These are phyloP conservation scores for Hypomontagnella submonticulosa DNA, from an alignment of 495 filamentous ascomycete genomes.

Conservation along the genomic window DNA sequence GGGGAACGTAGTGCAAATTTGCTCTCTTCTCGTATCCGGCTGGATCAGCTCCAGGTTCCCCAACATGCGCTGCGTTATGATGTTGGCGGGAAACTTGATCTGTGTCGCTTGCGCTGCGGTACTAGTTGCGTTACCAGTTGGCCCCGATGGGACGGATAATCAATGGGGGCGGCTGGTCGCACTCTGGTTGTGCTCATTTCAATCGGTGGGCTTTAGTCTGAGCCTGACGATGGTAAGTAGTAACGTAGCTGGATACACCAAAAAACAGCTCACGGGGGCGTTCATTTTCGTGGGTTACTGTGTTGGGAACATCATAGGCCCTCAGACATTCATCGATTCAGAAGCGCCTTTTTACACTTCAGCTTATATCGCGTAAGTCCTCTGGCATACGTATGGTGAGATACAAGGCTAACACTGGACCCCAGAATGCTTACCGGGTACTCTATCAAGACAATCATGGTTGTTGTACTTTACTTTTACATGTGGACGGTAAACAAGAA, in stretches of 20 bases:
- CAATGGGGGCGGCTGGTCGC: constrained; percentile 66
- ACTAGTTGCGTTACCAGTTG: constrained; percentile 46
- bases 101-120: constrained; percentile 54
- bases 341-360: constrained; percentile 65
- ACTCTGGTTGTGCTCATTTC: constrained; percentile 55
- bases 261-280: constrained; percentile 65
- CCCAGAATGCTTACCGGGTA: constrained; percentile 63
- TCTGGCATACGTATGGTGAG: neutral
- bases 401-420: neutral
- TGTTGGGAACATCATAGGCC: constrained; percentile 66
- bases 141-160: constrained; percentile 52
- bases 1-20: constrained; percentile 53
- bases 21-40: constrained; percentile 51
- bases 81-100: constrained; percentile 54
- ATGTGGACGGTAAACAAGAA: constrained; percentile 66
- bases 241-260: constrained; percentile 67
- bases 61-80: constrained; percentile 53
- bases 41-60: constrained; percentile 54
- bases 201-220: constrained; percentile 56
- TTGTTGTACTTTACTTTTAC: constrained; percentile 61
- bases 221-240: constrained; percentile 54
- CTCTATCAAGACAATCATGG: constrained; percentile 59
- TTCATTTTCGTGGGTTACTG: constrained; percentile 65
- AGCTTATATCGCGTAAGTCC: constrained; percentile 62
- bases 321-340: constrained; percentile 64